Conservation (phyloP, 169 alveolate species). For the Cryptosporidium ryanae region DNA sequence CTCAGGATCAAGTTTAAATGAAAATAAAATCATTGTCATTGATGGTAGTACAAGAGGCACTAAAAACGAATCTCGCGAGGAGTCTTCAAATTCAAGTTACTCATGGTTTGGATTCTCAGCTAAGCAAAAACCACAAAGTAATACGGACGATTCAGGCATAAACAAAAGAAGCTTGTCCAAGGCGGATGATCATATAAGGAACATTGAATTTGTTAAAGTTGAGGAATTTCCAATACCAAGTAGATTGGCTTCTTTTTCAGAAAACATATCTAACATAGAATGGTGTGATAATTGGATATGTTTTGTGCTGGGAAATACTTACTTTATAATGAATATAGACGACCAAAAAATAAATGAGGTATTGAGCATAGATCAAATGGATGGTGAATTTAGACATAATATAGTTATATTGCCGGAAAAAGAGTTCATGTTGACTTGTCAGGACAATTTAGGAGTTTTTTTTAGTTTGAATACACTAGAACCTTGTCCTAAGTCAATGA, state of each 20-base stretch:
- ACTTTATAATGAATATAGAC: slow-evolving; percentile 52
- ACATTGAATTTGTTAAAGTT: slow-evolving; percentile 33
- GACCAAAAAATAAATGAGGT: slow-evolving; percentile 52
- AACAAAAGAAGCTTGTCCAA: not conserved
- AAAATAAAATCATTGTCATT: slow-evolving; percentile 1
- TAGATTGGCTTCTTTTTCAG: slow-evolving; percentile 25
- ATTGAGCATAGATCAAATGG: slow-evolving; percentile 37
- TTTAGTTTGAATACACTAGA: slow-evolving; percentile 28
- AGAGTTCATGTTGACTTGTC: slow-evolving; percentile 68
- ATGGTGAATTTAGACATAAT: slow-evolving; percentile 20
- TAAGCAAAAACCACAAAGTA: not conserved
- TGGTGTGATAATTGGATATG: slow-evolving; percentile 72
- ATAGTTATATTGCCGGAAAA: slow-evolving; percentile 43
- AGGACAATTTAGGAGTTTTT: slow-evolving; percentile 66
- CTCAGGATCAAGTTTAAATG: not conserved
- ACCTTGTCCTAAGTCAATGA: slow-evolving; percentile 71
- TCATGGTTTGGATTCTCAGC: slow-evolving; percentile 64
- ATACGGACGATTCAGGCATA: not conserved
- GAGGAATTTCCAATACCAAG: slow-evolving; percentile 48
- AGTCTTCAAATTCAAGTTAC: too few relatives aligned
- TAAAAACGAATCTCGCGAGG: too few relatives aligned
- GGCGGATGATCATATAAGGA: not conserved
- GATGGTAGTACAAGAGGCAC: not conserved
- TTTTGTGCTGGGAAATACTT: slow-evolving; percentile 31
- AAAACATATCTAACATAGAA: slow-evolving; percentile 34